Evolutionary conservation across 441 rosid genomes (phyloP), one percentile per base, ranked within the genome.

Genomic region (Theobroma grandiflorum): DNA sequence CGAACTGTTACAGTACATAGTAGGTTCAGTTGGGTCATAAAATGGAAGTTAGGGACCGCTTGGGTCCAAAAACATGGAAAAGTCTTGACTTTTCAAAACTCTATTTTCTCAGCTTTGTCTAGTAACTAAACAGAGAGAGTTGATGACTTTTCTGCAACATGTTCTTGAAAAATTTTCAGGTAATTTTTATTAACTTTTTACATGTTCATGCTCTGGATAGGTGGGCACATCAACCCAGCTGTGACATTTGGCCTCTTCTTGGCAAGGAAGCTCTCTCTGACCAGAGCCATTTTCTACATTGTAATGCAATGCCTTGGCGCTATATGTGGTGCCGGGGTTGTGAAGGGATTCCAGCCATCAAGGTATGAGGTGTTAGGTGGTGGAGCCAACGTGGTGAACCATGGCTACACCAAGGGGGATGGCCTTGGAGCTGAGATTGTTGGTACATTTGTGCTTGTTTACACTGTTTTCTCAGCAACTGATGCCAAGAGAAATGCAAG

Each of bases 281-380:
- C 81, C 76, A 78, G 90, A 83, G 85, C 89, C 75, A 74, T 89
- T 26, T 87, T 82, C 82, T 89, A 89, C 82, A 87, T 85, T 53
- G 84, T 87, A 58, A 87, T 87, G 90, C 91, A 89, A 59, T 87
- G 91, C 64, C 81, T 89, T n/a, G 91, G 91, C 33, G 90, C 90
- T 0, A 87, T 89, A 64, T 87, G 88, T 69, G 90, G 90, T 72
- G 88, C 86, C 9, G 89, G 87, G 78, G 86, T 85, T 12, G 91
- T 89, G 57, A 89, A 89, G 55, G 88, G 87, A 0, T 85, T 87
- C 82, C 83, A 85, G 37, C 82, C 82, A 65, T 69, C 81, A 7
- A 82, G 52, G 53, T 89, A 84, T 83, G 86, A 85, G 76, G 61
- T 77, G 57, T 72, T 79, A 49, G 87, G 88, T 11, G 91, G 91